Evolutionary conservation across 2,329 filamentous ascomycete species (phyloP), one percentile per base, ranked within the genome.

Genomic region (Trichoderma citrinoviride): DNA sequence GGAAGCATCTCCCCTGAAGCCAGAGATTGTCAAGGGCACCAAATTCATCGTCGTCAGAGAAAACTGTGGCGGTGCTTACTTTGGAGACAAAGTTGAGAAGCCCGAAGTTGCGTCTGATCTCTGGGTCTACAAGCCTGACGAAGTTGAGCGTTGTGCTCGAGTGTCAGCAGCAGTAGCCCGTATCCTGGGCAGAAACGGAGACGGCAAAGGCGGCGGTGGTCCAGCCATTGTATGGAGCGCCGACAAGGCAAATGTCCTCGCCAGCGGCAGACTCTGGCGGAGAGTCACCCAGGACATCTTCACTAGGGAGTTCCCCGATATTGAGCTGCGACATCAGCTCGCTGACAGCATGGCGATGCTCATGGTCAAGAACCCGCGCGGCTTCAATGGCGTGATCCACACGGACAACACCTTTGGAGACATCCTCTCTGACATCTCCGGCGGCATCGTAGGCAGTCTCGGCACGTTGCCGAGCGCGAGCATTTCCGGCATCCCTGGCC

Each of bases 191-290:
- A 67, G 66, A 17, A 66, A 68, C 7, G 68, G 60, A 2, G 68
- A 73, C 66, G 70, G 71, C 70, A 66, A 66, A 19, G 69, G 67
- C 15, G 71, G 64, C 2, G 68, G 73, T 7, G 74, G 75, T 8
- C 77, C 79, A 14, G 74, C 77, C 1, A 71, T 76, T 2, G 81
- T 83, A 1, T 81, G 77, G 76, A 81, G 78, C 65, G 77, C 77
- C 1, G 82, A 85, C 71, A 84, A 85, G 71, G 81, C 81, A 47
- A 84, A 84, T 66, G 82, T 84, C 10, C 77, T 85, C 8, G 82
- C 82, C 0, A 82, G 76, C 53, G 78, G 79, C 4, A 73, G 82
- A 2, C 77, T 84, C 4, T 84, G 82, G 82, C 72, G 82, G 4
- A 72, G 76, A 14, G 77, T 79, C 3, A 80, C 79, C 0, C 71